Evolutionary conservation across 2,329 filamentous ascomycete genomes (phyloP).

Genomic region (Apiospora saccharicola): DNA sequence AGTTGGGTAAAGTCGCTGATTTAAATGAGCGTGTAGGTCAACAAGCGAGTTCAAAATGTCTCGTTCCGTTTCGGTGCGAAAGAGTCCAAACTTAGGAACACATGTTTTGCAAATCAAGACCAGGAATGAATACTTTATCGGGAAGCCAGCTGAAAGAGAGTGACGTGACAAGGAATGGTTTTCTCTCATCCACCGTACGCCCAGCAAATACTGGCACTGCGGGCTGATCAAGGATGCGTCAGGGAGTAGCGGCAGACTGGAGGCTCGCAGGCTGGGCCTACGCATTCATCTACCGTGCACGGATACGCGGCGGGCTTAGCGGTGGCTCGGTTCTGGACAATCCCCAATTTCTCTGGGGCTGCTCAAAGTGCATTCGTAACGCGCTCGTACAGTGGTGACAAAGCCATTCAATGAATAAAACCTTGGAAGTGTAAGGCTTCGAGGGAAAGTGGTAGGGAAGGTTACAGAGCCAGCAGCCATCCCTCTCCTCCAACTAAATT

Average conservation of each 20-base stretch:
- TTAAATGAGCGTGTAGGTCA: conserved; percentile 3
- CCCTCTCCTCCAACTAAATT: background rate
- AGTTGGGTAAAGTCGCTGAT: background rate
- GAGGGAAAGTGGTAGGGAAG: background rate
- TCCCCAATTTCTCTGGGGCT: background rate
- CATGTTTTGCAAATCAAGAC: background rate
- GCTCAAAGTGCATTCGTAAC: background rate
- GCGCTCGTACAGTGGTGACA: background rate
- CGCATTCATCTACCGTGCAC: conserved; percentile 12
- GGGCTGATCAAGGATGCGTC: background rate
- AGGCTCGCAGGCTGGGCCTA: conserved; percentile 2
- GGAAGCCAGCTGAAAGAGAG: conserved; percentile 6
- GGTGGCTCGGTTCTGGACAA: conserved; percentile 3
- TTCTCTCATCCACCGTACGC: background rate
- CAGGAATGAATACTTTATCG: background rate
- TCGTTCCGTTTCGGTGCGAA: conserved; percentile 1
- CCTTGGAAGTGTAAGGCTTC: background rate
- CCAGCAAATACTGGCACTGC: background rate
- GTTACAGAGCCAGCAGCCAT: background rate
- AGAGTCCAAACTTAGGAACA: background rate
- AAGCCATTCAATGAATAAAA: conserved; percentile 1
- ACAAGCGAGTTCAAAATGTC: background rate
- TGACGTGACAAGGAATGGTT: conserved; percentile 17
- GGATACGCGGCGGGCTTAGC: conserved; percentile 14
- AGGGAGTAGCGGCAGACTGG: conserved; percentile 12